A percentile compares a stretch with the other conserved stretches of the same genome.
Evolutionary conservation across 805 yeast genomes (phyloP).

Genomic region (Pichia kluyveri): DNA sequence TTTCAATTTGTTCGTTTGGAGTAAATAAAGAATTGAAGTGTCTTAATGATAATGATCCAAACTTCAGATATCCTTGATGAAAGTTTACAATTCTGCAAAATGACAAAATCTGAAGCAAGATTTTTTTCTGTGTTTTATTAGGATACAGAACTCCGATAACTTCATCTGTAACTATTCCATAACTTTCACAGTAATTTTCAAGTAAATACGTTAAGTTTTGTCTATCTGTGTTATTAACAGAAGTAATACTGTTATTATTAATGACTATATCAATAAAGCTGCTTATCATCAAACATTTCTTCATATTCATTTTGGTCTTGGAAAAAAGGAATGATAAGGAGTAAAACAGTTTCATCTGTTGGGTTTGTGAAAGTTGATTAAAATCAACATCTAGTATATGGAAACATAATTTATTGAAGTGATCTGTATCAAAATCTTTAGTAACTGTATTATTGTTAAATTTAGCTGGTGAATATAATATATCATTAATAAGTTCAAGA

Average conservation of each 20-base stretch:
- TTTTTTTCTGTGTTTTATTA: conserved; percentile 31
- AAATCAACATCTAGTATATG: conserved; percentile 37
- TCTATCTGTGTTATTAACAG: conserved; percentile 7
- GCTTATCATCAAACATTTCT: conserved; percentile 60
- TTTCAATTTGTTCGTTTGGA: conserved; percentile 45
- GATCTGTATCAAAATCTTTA: conserved; percentile 21
- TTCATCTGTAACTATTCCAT: conserved; percentile 33
- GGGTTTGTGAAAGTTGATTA: conserved; percentile 34
- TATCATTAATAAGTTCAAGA: conserved; percentile 30
- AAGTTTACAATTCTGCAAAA: conserved; percentile 47
- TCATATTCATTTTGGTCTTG: conserved; percentile 52
- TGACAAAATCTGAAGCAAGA: conserved; percentile 34
- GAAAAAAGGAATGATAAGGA: conserved; percentile 58
- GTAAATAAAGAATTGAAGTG: conserved; percentile 47
- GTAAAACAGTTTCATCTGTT: conserved; percentile 56
- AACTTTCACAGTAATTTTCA: conserved; percentile 39
- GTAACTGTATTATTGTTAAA: not conserved
- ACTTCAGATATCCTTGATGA: conserved; percentile 31
- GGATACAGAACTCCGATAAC: not conserved
- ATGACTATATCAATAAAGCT: conserved; percentile 46
- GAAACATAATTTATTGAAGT: conserved; percentile 42
- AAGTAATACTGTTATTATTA: conserved; percentile 6
- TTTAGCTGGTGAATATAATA: conserved; percentile 32
- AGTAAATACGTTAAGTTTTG: conserved; percentile 23
- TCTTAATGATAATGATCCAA: conserved; percentile 47